Percentiles rank a stretch among this genome's conserved stretches.
phyloP scores from a whole-genome alignment of 2,329 filamentous ascomycete genomes.

The Aspergillus latus region DNA sequence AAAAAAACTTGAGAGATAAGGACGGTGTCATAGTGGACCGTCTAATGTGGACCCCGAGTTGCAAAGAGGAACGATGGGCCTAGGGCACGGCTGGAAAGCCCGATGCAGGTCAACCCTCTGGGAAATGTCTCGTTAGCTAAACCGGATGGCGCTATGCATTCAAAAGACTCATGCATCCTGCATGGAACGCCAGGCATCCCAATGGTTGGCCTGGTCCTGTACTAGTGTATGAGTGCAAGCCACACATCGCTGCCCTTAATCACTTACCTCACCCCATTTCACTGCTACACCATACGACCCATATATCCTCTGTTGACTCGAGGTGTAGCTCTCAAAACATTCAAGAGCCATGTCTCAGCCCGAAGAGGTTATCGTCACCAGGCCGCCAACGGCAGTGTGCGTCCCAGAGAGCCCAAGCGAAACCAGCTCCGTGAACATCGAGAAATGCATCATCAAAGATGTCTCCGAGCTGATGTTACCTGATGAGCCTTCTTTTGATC shows the following conservation, averaged over 20 bases:
- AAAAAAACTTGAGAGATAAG: slow-evolving; percentile 8
- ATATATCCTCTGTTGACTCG: background rate
- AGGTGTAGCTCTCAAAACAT: background rate
- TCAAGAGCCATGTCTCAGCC: slow-evolving; percentile 19
- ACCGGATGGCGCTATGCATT: slow-evolving; percentile 20
- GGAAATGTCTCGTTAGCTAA: slow-evolving; percentile 16
- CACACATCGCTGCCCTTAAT: background rate
- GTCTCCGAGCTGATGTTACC: slow-evolving; percentile 20
- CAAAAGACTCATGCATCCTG: slow-evolving; percentile 20
- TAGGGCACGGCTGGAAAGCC: slow-evolving; percentile 14
- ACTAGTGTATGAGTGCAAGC: slow-evolving; percentile 7
- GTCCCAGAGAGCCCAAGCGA: slow-evolving; percentile 20
- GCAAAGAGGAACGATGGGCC: slow-evolving; percentile 11
- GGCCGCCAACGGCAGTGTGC: slow-evolving; percentile 17
- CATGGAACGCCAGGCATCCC: slow-evolving; percentile 5
- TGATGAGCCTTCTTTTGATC: slow-evolving; percentile 23
- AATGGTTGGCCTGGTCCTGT: slow-evolving; percentile 6
- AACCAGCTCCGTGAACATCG: slow-evolving; percentile 22
- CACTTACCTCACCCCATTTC: background rate
- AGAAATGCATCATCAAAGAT: slow-evolving; percentile 14
- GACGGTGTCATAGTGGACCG: slow-evolving; percentile 12
- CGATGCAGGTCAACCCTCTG: slow-evolving; percentile 20
- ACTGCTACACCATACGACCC: background rate
- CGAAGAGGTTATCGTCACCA: slow-evolving; percentile 5
- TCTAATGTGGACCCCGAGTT: slow-evolving; percentile 12